Evolutionary conservation across 805 yeast genomes (phyloP).

Genomic region (Debaryomyces tyrocola): DNA sequence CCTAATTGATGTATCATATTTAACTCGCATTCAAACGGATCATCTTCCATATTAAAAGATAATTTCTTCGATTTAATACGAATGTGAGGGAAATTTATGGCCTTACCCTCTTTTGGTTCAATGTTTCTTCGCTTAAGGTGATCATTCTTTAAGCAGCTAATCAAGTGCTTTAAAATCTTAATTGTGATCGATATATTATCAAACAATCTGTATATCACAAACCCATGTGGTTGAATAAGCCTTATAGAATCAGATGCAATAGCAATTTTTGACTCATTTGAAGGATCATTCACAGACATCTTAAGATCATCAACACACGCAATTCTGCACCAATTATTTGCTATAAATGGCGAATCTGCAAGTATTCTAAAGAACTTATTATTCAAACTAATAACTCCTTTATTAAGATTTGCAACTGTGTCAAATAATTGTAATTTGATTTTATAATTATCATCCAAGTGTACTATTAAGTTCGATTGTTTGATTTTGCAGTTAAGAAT

Average conservation of each 20-base stretch:
- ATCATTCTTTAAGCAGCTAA: conserved; percentile 20
- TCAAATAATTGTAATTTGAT: conserved; percentile 45
- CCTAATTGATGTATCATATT: conserved; percentile 45
- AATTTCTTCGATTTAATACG: conserved; percentile 24
- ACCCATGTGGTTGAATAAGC: conserved; percentile 38
- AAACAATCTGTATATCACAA: conserved; percentile 37
- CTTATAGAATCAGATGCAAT: conserved; percentile 26
- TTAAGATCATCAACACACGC: conserved; percentile 36
- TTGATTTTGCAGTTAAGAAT: neutral
- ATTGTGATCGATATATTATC: conserved; percentile 36
- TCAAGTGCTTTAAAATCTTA: conserved; percentile 35
- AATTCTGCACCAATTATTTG: conserved; percentile 51
- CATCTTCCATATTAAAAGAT: conserved; percentile 41
- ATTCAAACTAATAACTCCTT: conserved; percentile 10
- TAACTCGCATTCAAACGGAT: conserved; percentile 42
- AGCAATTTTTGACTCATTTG: conserved; percentile 15
- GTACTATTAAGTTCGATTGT: conserved; percentile 19
- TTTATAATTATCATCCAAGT: conserved; percentile 50
- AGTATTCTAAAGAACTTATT: conserved; percentile 40
- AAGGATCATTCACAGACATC: conserved; percentile 10
- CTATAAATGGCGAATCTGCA: conserved; percentile 52
- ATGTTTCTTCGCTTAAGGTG: conserved; percentile 17
- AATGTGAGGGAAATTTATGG: conserved; percentile 29
- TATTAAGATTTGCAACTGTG: conserved; percentile 1
- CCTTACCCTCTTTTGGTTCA: conserved; percentile 28